Percentiles rank a stretch among this genome's conserved stretches.
Conservation (phyloP, 371 early-diverging fungal species). For the Mortierella polycephala region DNA sequence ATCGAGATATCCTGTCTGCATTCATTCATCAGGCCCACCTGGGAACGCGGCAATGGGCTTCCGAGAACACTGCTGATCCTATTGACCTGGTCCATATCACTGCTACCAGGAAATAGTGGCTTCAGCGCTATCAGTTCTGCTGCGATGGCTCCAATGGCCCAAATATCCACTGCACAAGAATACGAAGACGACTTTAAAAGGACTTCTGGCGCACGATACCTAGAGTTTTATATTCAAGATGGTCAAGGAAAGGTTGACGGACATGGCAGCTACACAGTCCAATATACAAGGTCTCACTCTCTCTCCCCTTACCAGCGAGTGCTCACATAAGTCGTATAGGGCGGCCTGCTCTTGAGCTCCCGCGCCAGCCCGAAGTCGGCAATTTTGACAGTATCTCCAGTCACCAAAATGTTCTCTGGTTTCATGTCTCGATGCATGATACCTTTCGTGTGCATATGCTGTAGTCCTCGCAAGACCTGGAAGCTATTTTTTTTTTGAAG, state of each 20-base stretch:
- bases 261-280: not conserved
- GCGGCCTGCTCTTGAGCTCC: conserved; percentile 83
- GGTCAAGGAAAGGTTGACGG: not conserved
- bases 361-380: conserved; percentile 96
- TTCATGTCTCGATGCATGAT: conserved; percentile 96
- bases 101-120: conserved; percentile 95
- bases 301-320: conserved; percentile 84
- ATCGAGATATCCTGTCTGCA: not conserved
- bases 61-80: conserved; percentile 76
- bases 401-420: conserved; percentile 84
- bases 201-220: conserved; percentile 99
- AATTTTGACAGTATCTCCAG: conserved; percentile 77
- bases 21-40: not conserved
- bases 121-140: conserved; percentile 86
- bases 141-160: conserved; percentile 96
- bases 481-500: conserved; percentile 40
- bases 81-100: conserved; percentile 91
- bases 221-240: conserved; percentile 30
- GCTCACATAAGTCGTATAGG: conserved; percentile 93
- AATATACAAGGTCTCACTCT: not conserved
- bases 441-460: conserved; percentile 89
- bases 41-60: conserved; percentile 53
- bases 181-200: conserved; percentile 87
- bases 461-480: conserved; percentile 86
- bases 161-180: conserved; percentile 95